A percentile compares a stretch with the other conserved stretches of the same genome.
phyloP scores from a whole-genome alignment of 495 filamentous ascomycete species.

The Collariella sp. region DNA sequence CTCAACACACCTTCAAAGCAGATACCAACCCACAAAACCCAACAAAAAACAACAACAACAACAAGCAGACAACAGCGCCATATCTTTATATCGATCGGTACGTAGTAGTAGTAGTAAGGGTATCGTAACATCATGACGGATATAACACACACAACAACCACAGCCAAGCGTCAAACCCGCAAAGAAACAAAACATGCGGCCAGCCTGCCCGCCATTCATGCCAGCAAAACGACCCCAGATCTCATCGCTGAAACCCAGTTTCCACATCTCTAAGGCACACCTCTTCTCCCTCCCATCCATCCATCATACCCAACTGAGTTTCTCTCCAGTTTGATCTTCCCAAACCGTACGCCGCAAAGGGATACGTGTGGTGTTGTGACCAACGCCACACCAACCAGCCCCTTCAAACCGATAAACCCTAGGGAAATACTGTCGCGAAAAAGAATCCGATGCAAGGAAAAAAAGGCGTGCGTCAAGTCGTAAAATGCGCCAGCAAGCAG shows the following conservation, averaged over 20 bases:
- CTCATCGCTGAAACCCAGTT: neutral
- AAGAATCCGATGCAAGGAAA: neutral
- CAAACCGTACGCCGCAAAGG: neutral
- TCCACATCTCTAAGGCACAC: too few relatives aligned
- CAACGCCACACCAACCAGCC: neutral
- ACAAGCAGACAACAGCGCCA: neutral
- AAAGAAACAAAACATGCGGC: neutral
- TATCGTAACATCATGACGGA: conserved; percentile 10
- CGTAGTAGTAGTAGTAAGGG: conserved; percentile 4
- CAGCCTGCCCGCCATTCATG: neutral
- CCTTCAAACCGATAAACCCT: neutral
- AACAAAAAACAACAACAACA: neutral
- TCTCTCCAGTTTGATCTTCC: neutral
- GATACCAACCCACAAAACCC: neutral
- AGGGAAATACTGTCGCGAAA: neutral
- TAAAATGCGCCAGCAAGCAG: neutral
- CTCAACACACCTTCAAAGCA: too few relatives aligned
- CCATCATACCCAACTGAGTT: neutral
- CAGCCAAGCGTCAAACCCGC: neutral
- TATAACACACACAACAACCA: neutral
- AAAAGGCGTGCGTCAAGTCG: conserved; percentile 5
- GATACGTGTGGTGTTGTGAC: neutral
- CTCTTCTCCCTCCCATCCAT: too few relatives aligned
- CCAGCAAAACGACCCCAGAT: neutral
- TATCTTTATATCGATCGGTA: neutral